Evolutionary conservation across 257 asterid species (phyloP), one percentile per base, ranked within the genome.

Genomic region (Rehmannia glutinosa): DNA sequence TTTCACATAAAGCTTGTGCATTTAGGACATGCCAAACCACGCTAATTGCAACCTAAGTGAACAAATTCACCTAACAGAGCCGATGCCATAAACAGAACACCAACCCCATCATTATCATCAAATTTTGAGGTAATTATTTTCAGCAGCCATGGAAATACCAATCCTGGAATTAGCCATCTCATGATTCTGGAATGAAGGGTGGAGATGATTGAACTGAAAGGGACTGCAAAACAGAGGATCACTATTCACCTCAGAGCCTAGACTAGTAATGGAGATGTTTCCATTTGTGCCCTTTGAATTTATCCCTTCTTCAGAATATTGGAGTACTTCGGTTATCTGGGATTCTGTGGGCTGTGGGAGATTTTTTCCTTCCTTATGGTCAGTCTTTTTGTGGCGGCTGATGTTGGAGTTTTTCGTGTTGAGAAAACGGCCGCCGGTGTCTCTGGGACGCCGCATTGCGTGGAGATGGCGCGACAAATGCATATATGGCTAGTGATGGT

Each of bases 11-110:
- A 16, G 4, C 6, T 43, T 43, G 5, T 13, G 9, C 21, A 45
- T 90, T 90, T 84, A 84, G 91, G 72, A 87, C 82, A 89, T 73
- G n/a, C n/a, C n/a, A n/a, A n/a, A n/a, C n/a, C n/a, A n/a, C n/a
- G n/a, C n/a, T n/a, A n/a, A 10, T 75, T 83, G 89, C n/a, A n/a
- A n/a, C 88, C 95, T 43, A n/a, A 24, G 21, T 25, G 52, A 54
- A 69, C 56, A 45, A 45, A 39, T 45, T 67, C 72, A 54, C 64
- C 55, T 27, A 30, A 52, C 38, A 74, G 75, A 81, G 72, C 20
- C 45, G 65, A 55, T 9, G 13, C 27, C 71, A 21, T 64, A 16
- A 3, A 13, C 12, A 43, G 28, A n/a, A 23, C 4, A 62, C 45
- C 30, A 8, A 16, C 72, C 77, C 47, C 64, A 62, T 74, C 79